These are phyloP conservation scores for Rubia tinctorum DNA, from an alignment of 305 asterid species.

Conservation along the genomic window DNA sequence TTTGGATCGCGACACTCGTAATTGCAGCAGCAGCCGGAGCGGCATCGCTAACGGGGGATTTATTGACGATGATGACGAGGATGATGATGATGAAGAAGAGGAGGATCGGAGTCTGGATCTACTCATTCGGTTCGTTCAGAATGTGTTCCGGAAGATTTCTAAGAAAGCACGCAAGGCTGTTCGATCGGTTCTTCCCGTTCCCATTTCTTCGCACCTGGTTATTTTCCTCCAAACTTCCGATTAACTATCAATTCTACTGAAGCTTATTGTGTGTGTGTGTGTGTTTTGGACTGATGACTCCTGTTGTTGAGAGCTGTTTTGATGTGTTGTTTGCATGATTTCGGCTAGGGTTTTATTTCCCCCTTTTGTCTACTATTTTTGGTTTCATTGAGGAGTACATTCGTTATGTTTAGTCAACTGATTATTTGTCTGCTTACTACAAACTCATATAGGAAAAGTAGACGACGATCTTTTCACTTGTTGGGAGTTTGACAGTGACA, in stretches of 20 bases:
- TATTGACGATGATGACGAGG: constrained; percentile 58
- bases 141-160: constrained; percentile 74
- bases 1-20: constrained; percentile 18
- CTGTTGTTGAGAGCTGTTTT: not conserved
- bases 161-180: constrained; percentile 79
- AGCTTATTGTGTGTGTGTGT: not conserved
- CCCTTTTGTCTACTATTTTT: not conserved
- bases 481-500: not conserved
- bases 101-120: constrained; percentile 94
- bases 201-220: constrained; percentile 77
- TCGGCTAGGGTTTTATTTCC: not conserved
- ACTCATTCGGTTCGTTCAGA: constrained; percentile 75
- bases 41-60: constrained; percentile 47
- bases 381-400: not conserved
- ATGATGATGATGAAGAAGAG: constrained; percentile 68
- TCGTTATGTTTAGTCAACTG: not conserved
- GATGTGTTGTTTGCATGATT: not conserved
- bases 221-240: not conserved
- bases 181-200: constrained; percentile 78
- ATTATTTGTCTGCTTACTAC: not conserved
- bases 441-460: not conserved
- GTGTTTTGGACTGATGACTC: not conserved
- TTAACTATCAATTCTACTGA: not conserved
- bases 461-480: not conserved
- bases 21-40: constrained; percentile 33